These are phyloP conservation scores for Pisolithus orientalis DNA, from an alignment of 768 basidiomycete genomes.

Conservation along the genomic window DNA sequence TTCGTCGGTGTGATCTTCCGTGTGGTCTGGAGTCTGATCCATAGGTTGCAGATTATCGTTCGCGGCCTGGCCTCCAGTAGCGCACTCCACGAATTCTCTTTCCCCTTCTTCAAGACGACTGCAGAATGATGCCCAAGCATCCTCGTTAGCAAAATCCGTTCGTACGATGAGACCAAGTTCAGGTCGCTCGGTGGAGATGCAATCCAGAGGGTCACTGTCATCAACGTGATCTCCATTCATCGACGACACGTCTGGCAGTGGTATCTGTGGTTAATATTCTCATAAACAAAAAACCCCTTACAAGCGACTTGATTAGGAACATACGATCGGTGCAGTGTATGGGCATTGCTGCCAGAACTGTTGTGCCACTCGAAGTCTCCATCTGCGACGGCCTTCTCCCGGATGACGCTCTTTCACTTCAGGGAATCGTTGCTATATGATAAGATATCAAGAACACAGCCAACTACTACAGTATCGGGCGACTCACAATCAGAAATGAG, in stretches of 20 bases:
- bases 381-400: constrained; percentile 49
- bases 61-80: constrained; percentile 18
- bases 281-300: too few species aligned
- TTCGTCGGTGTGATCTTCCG: constrained; percentile 15
- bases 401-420: constrained; percentile 39
- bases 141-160: constrained; percentile 64
- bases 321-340: neutral
- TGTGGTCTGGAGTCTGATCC: constrained; percentile 15
- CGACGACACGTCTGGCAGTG: constrained; percentile 11
- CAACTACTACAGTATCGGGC: too few species aligned
- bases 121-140: constrained; percentile 56
- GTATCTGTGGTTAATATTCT: constrained; percentile 8
- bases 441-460: neutral
- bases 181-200: constrained; percentile 35
- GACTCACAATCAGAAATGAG: too few species aligned
- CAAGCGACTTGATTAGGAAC: neutral
- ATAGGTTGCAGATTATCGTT: constrained; percentile 15
- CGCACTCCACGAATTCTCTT: constrained; percentile 35
- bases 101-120: constrained; percentile 48
- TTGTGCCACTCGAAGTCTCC: constrained; percentile 46
- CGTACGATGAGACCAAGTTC: constrained; percentile 63
- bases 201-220: constrained; percentile 55
- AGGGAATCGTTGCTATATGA: constrained; percentile 36
- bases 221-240: constrained; percentile 18
- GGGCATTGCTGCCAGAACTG: constrained; percentile 39